Conservation (phyloP, 768 basidiomycete species). For the Dioszegia hungarica region DNA sequence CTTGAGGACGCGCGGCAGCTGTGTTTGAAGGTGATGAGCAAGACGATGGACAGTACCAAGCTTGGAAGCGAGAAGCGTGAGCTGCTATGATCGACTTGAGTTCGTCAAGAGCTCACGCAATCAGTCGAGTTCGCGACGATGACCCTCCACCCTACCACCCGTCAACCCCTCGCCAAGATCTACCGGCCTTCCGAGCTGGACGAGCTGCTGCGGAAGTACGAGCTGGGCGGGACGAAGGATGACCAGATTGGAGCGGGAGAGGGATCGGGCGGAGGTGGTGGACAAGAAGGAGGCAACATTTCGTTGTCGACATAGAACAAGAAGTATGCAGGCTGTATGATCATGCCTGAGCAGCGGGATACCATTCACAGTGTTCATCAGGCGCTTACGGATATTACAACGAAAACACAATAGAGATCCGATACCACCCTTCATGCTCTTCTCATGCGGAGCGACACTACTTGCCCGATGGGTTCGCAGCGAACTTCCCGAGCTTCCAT, state of each 20-base stretch:
- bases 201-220: conserved; percentile 69
- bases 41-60: conserved; percentile 99
- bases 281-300: conserved; percentile 39
- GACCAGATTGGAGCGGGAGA: conserved; percentile 42
- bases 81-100: conserved; percentile 40
- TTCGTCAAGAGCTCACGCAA: too few relatives aligned
- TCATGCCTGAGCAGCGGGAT: neutral
- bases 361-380: neutral
- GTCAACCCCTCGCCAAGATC: conserved; percentile 83
- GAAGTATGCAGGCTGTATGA: neutral
- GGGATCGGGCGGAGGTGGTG: conserved; percentile 46
- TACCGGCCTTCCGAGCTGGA: conserved; percentile 85
- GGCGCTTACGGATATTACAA: too few relatives aligned
- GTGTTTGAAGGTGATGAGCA: conserved; percentile 92
- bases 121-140: conserved; percentile 94
- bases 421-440: neutral
- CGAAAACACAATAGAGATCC: too few relatives aligned
- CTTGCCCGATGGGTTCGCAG: conserved; percentile 8
- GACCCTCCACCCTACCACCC: conserved; percentile 70
- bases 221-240: conserved; percentile 80
- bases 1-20: conserved; percentile 90
- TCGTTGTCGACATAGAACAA: conserved; percentile 38
- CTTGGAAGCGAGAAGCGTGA: conserved; percentile 90
- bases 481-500: conserved; percentile 25
- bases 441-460: neutral